These are phyloP conservation scores for Xylaria scruposa DNA, from an alignment of 495 filamentous ascomycete species.

Conservation along the genomic window DNA sequence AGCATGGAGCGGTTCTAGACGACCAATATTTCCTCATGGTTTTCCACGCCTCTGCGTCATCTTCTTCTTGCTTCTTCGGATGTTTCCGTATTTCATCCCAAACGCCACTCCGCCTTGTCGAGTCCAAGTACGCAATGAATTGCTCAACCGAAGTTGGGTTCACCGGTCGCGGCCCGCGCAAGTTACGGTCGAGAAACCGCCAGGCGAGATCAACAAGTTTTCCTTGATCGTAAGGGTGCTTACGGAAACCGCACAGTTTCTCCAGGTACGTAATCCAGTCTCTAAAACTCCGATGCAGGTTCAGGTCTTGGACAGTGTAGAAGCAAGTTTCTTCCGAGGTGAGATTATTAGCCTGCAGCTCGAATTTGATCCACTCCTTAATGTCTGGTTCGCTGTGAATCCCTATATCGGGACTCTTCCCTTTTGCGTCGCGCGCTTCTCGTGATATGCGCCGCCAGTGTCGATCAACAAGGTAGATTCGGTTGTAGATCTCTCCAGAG, in stretches of 20 bases:
- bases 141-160: slow-evolving; percentile 25
- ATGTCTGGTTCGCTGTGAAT: slow-evolving; percentile 30
- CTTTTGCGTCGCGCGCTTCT: slow-evolving; percentile 8
- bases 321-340: slow-evolving; percentile 29
- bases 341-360: slow-evolving; percentile 23
- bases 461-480: slow-evolving; percentile 38
- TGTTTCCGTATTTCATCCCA: slow-evolving; percentile 27
- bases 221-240: slow-evolving; percentile 30
- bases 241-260: slow-evolving; percentile 28
- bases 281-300: slow-evolving; percentile 23
- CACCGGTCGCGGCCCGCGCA: slow-evolving; percentile 30
- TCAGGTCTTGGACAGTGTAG: slow-evolving; percentile 31
- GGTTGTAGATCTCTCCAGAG: slow-evolving; percentile 29
- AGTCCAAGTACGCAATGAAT: slow-evolving; percentile 30
- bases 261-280: slow-evolving; percentile 34
- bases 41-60: slow-evolving; percentile 34
- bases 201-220: slow-evolving; percentile 37
- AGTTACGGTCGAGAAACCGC: slow-evolving; percentile 36
- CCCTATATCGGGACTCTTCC: slow-evolving; percentile 16
- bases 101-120: slow-evolving; percentile 9
- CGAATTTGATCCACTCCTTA: slow-evolving; percentile 29
- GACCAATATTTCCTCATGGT: slow-evolving; percentile 31
- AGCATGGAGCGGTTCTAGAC: slow-evolving; percentile 28
- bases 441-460: slow-evolving; percentile 30
- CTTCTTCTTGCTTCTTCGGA: slow-evolving; percentile 26